Conservation (phyloP, 768 basidiomycete species). For the Hericium erinaceus region DNA sequence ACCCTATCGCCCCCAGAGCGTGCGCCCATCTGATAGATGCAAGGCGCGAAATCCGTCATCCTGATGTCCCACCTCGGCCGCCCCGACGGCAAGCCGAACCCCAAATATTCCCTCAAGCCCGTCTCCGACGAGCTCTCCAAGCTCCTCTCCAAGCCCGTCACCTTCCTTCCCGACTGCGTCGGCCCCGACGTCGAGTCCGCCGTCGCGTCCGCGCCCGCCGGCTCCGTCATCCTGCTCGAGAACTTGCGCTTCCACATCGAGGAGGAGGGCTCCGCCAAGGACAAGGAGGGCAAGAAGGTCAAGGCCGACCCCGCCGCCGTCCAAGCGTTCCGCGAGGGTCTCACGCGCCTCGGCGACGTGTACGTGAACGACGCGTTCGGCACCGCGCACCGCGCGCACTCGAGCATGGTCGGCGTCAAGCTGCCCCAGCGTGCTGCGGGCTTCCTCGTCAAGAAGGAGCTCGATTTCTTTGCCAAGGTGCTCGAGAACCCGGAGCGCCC, state of each 20-base stretch:
- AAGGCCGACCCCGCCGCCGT: constrained; percentile 85
- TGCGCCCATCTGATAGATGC: constrained; percentile 5
- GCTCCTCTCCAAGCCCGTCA: constrained; percentile 61
- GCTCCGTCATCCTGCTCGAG: constrained; percentile 85
- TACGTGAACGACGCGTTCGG: constrained; percentile 99
- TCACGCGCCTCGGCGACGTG: constrained; percentile 90
- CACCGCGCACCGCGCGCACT: constrained; percentile 96
- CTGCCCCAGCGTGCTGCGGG: constrained; percentile 89
- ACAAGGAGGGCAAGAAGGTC: constrained; percentile 88
- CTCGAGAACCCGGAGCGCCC: constrained; percentile 90
- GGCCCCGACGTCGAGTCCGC: constrained; percentile 77
- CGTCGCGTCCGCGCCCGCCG: constrained; percentile 54
- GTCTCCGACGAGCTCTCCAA: constrained; percentile 74
- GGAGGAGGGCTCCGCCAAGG: constrained; percentile 92
- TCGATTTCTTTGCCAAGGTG: constrained; percentile 97
- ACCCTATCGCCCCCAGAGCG: not conserved
- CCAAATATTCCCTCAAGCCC: constrained; percentile 86
- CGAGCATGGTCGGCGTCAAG: constrained; percentile 96
- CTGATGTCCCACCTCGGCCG: constrained; percentile 99
- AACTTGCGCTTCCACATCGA: constrained; percentile 98
- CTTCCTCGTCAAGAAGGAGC: constrained; percentile 96
- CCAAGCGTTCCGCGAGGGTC: constrained; percentile 72
- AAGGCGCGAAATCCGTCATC: constrained; percentile 74
- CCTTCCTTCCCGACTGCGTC: constrained; percentile 78
- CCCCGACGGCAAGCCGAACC: constrained; percentile 84